phyloP scores from a whole-genome alignment of 441 rosid species.

The Theobroma grandiflorum region DNA sequence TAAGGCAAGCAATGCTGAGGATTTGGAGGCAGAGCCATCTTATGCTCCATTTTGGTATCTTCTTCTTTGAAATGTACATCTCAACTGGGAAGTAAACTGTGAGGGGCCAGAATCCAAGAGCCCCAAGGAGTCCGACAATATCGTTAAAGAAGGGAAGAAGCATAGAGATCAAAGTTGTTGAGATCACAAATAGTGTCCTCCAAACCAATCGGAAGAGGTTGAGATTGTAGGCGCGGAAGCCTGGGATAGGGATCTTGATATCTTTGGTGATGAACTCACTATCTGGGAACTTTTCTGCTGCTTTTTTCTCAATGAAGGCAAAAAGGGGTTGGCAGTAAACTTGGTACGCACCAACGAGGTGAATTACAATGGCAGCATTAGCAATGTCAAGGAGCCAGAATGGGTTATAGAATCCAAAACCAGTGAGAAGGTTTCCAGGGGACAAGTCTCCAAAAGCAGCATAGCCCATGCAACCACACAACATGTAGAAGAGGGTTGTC shows the following conservation, averaged over 20 bases:
- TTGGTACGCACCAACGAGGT: constrained; percentile 89
- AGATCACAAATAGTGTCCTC: constrained; percentile 76
- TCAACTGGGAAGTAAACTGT: constrained; percentile 89
- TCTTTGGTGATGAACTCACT: constrained; percentile 62
- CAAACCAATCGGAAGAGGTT: constrained; percentile 75
- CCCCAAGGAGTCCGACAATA: constrained; percentile 79
- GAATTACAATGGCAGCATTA: constrained; percentile 80
- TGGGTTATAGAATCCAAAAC: constrained; percentile 84
- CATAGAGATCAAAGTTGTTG: constrained; percentile 78
- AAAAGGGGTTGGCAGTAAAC: constrained; percentile 86
- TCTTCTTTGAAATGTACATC: constrained; percentile 78
- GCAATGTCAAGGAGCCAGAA: constrained; percentile 92
- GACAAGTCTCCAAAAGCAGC: constrained; percentile 86
- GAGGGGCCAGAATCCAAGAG: constrained; percentile 88
- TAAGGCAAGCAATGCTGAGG: constrained; percentile 66
- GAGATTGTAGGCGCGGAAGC: constrained; percentile 47
- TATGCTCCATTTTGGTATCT: constrained; percentile 71
- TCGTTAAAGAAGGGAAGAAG: constrained; percentile 87
- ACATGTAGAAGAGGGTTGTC: constrained; percentile 83
- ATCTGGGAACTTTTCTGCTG: constrained; percentile 52
- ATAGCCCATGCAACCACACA: constrained; percentile 88
- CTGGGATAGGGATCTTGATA: constrained; percentile 53
- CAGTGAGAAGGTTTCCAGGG: constrained; percentile 80
- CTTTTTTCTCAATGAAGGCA: constrained; percentile 70
- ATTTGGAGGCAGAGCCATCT: constrained; percentile 78